Evolutionary conservation across 208 protist species (phyloP).

Genomic region (Wallacemonas sp.): DNA sequence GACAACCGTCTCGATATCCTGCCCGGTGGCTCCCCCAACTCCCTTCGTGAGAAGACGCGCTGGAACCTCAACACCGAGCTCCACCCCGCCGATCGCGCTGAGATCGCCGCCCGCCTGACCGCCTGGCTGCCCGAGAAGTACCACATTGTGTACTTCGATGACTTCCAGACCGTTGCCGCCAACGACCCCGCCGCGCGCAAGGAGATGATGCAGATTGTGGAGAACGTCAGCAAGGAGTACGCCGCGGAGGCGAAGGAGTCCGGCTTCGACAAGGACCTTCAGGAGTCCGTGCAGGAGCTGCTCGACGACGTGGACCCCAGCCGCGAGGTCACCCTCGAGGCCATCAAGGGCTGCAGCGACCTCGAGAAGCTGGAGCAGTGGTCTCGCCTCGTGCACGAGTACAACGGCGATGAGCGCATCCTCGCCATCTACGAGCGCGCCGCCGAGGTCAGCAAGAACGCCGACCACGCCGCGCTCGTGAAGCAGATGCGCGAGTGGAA

Average conservation of each 20-base stretch:
- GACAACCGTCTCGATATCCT: constrained; percentile 89
- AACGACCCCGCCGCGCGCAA: constrained; percentile 66
- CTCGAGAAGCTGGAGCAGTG: constrained; percentile 78
- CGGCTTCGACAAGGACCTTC: constrained; percentile 68
- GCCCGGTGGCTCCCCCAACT: constrained; percentile 83
- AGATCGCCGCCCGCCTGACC: constrained; percentile 79
- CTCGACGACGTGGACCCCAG: constrained; percentile 80
- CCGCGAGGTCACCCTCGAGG: constrained; percentile 70
- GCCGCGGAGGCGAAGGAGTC: constrained; percentile 66
- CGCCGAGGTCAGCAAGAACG: constrained; percentile 77
- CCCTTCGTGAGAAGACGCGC: constrained; percentile 86
- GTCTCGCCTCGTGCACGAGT: constrained; percentile 81
- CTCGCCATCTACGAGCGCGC: constrained; percentile 84
- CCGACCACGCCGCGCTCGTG: constrained; percentile 71
- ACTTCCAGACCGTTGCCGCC: constrained; percentile 87
- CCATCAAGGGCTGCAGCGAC: constrained; percentile 68
- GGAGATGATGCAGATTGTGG: constrained; percentile 79
- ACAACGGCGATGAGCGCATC: constrained; percentile 88
- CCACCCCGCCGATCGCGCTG: constrained; percentile 73
- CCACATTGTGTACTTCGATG: constrained; percentile 89
- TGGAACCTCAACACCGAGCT: constrained; percentile 89
- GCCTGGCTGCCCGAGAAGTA: constrained; percentile 91
- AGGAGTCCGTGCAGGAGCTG: constrained; percentile 61
- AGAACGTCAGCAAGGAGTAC: constrained; percentile 82
- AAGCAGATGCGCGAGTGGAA: constrained; percentile 77